phyloP scores from a whole-genome alignment of 2,329 filamentous ascomycete genomes.

The Raffaelea deltoideospora region DNA sequence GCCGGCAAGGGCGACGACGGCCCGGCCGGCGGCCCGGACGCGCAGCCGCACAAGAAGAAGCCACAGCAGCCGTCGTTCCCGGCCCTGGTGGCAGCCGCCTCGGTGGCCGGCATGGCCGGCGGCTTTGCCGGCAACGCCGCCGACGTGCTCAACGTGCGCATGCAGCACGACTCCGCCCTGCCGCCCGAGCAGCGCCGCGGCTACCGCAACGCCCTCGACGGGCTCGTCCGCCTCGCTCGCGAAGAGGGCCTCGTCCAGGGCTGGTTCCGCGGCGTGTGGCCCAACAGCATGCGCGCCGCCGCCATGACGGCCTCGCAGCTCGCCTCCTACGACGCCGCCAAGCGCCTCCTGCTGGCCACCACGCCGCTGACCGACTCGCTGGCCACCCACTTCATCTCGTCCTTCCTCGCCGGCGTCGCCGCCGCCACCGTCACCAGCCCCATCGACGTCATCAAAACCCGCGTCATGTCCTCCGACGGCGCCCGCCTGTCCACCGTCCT shows the following conservation, averaged over 20 bases:
- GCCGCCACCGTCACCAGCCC: conserved; percentile 76
- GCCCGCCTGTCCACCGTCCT: conserved; percentile 43
- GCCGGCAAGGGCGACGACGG: conserved; percentile 3
- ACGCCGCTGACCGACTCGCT: conserved; percentile 55
- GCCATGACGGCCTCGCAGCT: conserved; percentile 79
- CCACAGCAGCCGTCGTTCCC: conserved; percentile 54
- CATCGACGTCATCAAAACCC: conserved; percentile 79
- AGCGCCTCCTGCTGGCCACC: conserved; percentile 49
- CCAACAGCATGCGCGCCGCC: conserved; percentile 67
- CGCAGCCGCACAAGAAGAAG: conserved; percentile 13
- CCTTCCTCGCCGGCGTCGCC: conserved; percentile 64
- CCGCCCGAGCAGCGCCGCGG: conserved; percentile 61
- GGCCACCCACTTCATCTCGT: conserved; percentile 65
- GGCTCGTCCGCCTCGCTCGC: conserved; percentile 71
- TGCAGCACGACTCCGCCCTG: conserved; percentile 84
- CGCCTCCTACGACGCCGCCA: conserved; percentile 74
- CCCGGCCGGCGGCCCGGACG: background rate
- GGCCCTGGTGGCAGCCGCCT: conserved; percentile 70
- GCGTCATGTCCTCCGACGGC: conserved; percentile 58
- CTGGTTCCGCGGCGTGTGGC: conserved; percentile 74
- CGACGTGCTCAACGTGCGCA: conserved; percentile 93
- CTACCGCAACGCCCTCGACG: conserved; percentile 80
- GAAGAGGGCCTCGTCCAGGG: conserved; percentile 57
- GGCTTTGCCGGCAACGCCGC: conserved; percentile 87
- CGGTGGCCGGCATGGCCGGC: conserved; percentile 70